A percentile compares a stretch with the other conserved stretches of the same genome.
Conservation (phyloP, 805 yeast genomes). For the Candida suzukii region DNA sequence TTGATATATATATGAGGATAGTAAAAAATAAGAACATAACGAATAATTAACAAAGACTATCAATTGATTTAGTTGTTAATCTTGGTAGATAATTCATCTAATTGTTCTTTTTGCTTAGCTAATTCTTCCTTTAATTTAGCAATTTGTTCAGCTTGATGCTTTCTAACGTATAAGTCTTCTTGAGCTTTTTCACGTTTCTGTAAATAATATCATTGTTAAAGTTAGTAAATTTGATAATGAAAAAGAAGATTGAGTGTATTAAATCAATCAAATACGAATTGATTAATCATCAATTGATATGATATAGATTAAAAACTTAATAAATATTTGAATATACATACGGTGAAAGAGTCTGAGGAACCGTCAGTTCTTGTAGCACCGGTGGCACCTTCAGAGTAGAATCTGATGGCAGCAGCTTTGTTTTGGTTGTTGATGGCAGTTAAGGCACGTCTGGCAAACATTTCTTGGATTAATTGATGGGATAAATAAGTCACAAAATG, state of each 20-base stretch:
- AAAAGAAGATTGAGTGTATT: too few species aligned
- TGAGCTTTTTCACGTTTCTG: constrained; percentile 88
- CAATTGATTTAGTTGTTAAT: constrained; percentile 25
- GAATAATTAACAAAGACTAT: not conserved
- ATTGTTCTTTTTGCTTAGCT: constrained; percentile 61
- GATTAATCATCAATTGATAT: not conserved
- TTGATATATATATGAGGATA: not conserved
- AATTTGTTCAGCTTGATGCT: constrained; percentile 87
- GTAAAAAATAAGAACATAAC: not conserved
- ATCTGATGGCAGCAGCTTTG: constrained; percentile 25
- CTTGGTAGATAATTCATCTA: constrained; percentile 42
- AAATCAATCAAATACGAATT: too few species aligned
- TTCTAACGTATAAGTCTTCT: constrained; percentile 78
- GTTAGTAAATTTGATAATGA: not conserved
- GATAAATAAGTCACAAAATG: not conserved
- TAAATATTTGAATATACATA: constrained; percentile 16
- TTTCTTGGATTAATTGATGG: constrained; percentile 4
- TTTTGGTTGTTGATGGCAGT: constrained; percentile 23
- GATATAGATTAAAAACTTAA: too few species aligned
- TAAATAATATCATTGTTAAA: too few species aligned
- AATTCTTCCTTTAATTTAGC: constrained; percentile 68
- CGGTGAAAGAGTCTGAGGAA: constrained; percentile 54
- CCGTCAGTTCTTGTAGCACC: constrained; percentile 52
- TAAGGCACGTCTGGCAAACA: constrained; percentile 34
- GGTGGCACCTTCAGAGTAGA: constrained; percentile 51